These are phyloP conservation scores for Suillus bovinus DNA, from an alignment of 768 basidiomycete species.

Conservation along the genomic window DNA sequence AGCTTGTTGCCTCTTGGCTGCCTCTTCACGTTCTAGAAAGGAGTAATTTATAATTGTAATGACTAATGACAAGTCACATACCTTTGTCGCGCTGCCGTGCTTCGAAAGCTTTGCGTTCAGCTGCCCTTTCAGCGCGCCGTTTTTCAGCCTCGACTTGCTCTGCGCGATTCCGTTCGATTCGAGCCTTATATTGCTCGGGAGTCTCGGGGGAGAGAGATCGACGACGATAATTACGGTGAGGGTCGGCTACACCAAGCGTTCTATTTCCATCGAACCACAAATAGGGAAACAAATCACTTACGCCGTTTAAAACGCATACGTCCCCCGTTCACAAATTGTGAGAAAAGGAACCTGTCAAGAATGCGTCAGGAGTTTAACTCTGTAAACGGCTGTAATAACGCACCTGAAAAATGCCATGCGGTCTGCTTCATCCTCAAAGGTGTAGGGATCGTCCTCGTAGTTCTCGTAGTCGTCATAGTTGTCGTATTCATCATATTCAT, in stretches of 20 bases:
- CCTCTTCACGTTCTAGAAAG: slow-evolving; percentile 50
- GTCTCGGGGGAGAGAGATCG: slow-evolving; percentile 39
- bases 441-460: slow-evolving; percentile 29
- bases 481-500: slow-evolving; percentile 37
- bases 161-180: slow-evolving; percentile 49
- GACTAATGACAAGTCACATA: slow-evolving; percentile 24
- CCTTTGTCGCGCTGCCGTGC: slow-evolving; percentile 53
- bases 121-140: slow-evolving; percentile 51
- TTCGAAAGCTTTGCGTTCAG: slow-evolving; percentile 45
- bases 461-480: slow-evolving; percentile 34
- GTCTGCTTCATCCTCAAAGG: slow-evolving; percentile 35
- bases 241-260: slow-evolving; percentile 18
- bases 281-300: slow-evolving; percentile 22
- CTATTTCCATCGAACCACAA: slow-evolving; percentile 9
- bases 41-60: slow-evolving; percentile 12
- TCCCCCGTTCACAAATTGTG: slow-evolving; percentile 42
- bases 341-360: slow-evolving; percentile 47
- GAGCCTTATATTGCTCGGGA: slow-evolving; percentile 52
- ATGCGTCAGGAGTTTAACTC: slow-evolving; percentile 10
- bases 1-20: slow-evolving; percentile 57
- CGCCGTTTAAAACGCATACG: slow-evolving; percentile 28
- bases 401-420: slow-evolving; percentile 49
- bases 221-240: slow-evolving; percentile 21
- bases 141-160: slow-evolving; percentile 56
- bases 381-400: slow-evolving; percentile 13